A percentile compares a stretch with the other conserved stretches of the same genome.
Evolutionary conservation across 2,329 filamentous ascomycete genomes (phyloP).

Genomic region (Cryphonectria parasitica): DNA sequence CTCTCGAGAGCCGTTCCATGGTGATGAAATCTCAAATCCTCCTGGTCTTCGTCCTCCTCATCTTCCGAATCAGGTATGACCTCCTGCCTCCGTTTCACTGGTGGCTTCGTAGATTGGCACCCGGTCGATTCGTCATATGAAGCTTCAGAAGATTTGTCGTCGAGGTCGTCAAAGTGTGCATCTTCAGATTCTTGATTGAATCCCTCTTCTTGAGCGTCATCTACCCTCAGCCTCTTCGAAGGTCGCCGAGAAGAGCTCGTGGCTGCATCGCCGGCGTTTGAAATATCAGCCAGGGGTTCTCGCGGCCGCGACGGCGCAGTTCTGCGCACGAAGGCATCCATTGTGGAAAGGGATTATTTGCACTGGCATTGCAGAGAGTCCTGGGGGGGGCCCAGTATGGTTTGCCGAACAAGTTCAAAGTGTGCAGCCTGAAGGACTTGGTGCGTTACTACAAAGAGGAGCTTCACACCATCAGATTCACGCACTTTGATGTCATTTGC

Average conservation of each 20-base stretch:
- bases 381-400: not conserved
- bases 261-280: slow-evolving; percentile 26
- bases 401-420: not conserved
- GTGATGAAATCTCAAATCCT: slow-evolving; percentile 15
- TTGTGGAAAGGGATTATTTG: slow-evolving; percentile 19
- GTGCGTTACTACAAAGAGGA: not conserved
- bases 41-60: slow-evolving; percentile 31
- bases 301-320: slow-evolving; percentile 27
- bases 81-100: slow-evolving; percentile 12
- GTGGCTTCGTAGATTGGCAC: not conserved
- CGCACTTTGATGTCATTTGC: slow-evolving; percentile 16
- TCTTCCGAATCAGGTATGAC: slow-evolving; percentile 33
- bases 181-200: slow-evolving; percentile 37
- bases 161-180: slow-evolving; percentile 37
- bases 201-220: slow-evolving; percentile 31
- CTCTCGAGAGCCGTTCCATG: slow-evolving; percentile 69
- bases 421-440: not conserved
- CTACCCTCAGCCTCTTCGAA: slow-evolving; percentile 41
- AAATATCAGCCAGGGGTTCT: slow-evolving; percentile 29
- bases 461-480: not conserved
- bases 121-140: slow-evolving; percentile 18
- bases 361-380: not conserved
- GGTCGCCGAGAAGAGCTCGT: slow-evolving; percentile 35
- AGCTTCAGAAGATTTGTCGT: slow-evolving; percentile 32
- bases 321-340: slow-evolving; percentile 38